Percentiles rank a stretch among this genome's conserved stretches.
These are phyloP conservation scores for Sporothrix sp. DNA, from an alignment of 2,329 filamentous ascomycete genomes.

Conservation along the genomic window DNA sequence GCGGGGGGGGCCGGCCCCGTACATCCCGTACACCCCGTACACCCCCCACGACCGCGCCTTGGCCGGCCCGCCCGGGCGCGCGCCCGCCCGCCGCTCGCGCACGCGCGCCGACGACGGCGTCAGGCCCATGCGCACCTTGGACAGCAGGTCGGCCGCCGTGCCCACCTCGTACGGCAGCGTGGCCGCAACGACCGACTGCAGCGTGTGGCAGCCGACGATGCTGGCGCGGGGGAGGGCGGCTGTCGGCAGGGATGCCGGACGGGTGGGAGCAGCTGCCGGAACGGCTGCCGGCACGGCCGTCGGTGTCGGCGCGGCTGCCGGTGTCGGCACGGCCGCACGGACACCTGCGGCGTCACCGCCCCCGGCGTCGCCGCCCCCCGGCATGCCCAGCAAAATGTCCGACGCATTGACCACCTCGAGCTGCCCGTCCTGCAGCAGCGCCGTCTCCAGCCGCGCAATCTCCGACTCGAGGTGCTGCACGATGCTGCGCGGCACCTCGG, in stretches of 20 bases:
- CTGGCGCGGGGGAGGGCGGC: slow-evolving; percentile 14
- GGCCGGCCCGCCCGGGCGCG: neutral
- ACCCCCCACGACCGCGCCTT: neutral
- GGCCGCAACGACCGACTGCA: slow-evolving; percentile 24
- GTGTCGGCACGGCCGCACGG: neutral
- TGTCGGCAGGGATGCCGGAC: neutral
- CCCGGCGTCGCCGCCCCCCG: no score
- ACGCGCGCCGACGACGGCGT: slow-evolving; percentile 22
- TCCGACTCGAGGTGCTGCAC: slow-evolving; percentile 26
- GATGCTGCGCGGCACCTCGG: slow-evolving; percentile 24
- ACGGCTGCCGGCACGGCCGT: no score
- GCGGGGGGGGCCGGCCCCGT: neutral
- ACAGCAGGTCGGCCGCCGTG: slow-evolving; percentile 23
- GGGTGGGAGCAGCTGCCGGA: neutral
- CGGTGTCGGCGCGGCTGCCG: neutral
- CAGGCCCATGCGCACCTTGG: slow-evolving; percentile 25
- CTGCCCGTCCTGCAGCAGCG: slow-evolving; percentile 22
- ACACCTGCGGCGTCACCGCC: no score
- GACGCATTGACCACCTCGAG: slow-evolving; percentile 16
- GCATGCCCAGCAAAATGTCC: slow-evolving; percentile 16
- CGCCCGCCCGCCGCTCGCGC: neutral
- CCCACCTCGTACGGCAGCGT: slow-evolving; percentile 23
- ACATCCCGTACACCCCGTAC: neutral
- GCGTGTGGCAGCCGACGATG: slow-evolving; percentile 22
- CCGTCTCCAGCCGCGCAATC: slow-evolving; percentile 25